These are phyloP conservation scores for Penicillium riverlandense DNA, from an alignment of 495 filamentous ascomycete species.

Conservation along the genomic window DNA sequence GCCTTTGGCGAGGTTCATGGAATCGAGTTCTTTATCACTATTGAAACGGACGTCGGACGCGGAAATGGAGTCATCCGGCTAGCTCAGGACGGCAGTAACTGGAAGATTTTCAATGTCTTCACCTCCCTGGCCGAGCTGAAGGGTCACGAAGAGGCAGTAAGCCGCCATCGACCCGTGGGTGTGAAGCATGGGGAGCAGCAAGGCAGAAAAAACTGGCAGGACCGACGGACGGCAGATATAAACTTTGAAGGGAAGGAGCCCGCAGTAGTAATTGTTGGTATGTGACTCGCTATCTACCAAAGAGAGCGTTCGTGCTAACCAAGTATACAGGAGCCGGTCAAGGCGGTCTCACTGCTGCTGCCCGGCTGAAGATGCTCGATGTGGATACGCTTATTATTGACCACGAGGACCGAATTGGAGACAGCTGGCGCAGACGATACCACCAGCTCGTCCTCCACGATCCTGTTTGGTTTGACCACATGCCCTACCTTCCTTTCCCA, in stretches of 20 bases:
- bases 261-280: slow-evolving; percentile 62
- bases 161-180: slow-evolving; percentile 30
- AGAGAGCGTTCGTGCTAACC: slow-evolving; percentile 4
- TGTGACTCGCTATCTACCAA: slow-evolving; percentile 6
- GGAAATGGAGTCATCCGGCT: slow-evolving; percentile 52
- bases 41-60: slow-evolving; percentile 40
- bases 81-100: slow-evolving; percentile 40
- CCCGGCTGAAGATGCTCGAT: slow-evolving; percentile 65
- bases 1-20: slow-evolving; percentile 42
- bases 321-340: slow-evolving; percentile 36
- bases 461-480: slow-evolving; percentile 68
- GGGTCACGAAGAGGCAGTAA: slow-evolving; percentile 37
- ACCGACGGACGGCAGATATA: slow-evolving; percentile 46
- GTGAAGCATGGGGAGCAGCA: slow-evolving; percentile 47
- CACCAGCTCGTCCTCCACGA: slow-evolving; percentile 64
- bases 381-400: slow-evolving; percentile 62
- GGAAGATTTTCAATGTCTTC: slow-evolving; percentile 61
- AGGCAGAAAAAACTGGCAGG: slow-evolving; percentile 57
- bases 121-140: slow-evolving; percentile 45
- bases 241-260: slow-evolving; percentile 50
- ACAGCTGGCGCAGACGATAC: slow-evolving; percentile 70
- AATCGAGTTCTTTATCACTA: slow-evolving; percentile 42
- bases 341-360: slow-evolving; percentile 52
- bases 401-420: slow-evolving; percentile 56
- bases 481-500: slow-evolving; percentile 69